Evolutionary conservation across 345 rosid genomes (phyloP).

Genomic region (Lumnitzera littorea): DNA sequence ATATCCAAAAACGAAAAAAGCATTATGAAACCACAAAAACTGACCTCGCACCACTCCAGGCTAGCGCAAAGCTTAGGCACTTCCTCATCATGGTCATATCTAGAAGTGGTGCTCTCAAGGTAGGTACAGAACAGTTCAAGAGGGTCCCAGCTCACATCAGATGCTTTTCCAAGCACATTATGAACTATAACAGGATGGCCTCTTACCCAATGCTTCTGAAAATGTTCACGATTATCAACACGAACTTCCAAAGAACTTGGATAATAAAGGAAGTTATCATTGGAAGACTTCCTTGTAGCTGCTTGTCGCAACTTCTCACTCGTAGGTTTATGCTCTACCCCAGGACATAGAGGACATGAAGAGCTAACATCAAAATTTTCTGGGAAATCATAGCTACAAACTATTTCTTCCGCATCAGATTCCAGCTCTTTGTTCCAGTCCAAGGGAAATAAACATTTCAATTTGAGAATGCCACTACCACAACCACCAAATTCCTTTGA

Average conservation of each 20-base stretch:
- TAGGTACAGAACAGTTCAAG: conserved; percentile 74
- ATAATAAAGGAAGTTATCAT: conserved; percentile 62
- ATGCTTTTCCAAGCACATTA: conserved; percentile 46
- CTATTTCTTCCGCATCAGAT: conserved; percentile 74
- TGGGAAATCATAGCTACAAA: conserved; percentile 80
- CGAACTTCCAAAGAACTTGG: conserved; percentile 46
- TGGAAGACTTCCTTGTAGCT: conserved; percentile 47
- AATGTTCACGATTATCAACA: conserved; percentile 71
- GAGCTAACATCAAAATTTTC: conserved; percentile 54
- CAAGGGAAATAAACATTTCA: conserved; percentile 43
- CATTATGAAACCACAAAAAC: conserved; percentile 15
- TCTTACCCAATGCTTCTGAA: conserved; percentile 91
- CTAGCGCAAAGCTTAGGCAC: conserved; percentile 19
- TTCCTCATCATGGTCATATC: conserved; percentile 27
- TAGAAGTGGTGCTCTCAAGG: conserved; percentile 49
- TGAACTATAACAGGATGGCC: conserved; percentile 86
- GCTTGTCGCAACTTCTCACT: conserved; percentile 56
- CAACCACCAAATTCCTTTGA: conserved; percentile 55
- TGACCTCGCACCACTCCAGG: conserved; percentile 92
- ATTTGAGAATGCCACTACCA: conserved; percentile 40
- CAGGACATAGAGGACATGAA: conserved; percentile 58
- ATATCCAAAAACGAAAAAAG: conserved; percentile 4
- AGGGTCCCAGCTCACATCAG: conserved; percentile 80
- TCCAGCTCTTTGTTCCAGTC: conserved; percentile 68
- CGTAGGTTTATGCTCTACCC: conserved; percentile 33